phyloP scores from a whole-genome alignment of 2,329 filamentous ascomycete species.

The Fusarium illudens region DNA sequence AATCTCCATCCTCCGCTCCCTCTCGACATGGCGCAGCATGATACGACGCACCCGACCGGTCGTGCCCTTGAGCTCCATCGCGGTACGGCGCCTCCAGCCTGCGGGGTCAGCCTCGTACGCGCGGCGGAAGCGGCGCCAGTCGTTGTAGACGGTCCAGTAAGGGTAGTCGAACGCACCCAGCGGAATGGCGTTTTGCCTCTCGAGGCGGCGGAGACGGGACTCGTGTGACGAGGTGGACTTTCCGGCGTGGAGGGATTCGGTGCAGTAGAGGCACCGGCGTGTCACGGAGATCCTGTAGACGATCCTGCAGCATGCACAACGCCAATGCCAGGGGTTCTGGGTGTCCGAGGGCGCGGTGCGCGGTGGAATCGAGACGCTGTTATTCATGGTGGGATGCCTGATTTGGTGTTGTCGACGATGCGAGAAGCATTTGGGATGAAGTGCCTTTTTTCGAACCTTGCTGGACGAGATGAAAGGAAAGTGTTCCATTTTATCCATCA shows the following conservation, averaged over 20 bases:
- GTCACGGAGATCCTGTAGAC: slow-evolving; percentile 35
- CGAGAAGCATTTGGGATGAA: neutral
- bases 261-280: slow-evolving; percentile 20
- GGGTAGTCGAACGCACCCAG: slow-evolving; percentile 45
- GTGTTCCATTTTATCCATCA: no score
- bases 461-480: no score
- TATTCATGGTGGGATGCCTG: neutral
- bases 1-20: neutral
- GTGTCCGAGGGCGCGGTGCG: neutral
- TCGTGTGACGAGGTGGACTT: neutral
- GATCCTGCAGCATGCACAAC: slow-evolving; percentile 44
- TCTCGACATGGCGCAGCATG: neutral
- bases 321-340: slow-evolving; percentile 45
- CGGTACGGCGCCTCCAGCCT: slow-evolving; percentile 7
- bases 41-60: neutral
- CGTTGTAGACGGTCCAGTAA: slow-evolving; percentile 42
- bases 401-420: neutral
- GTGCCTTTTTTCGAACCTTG: no score
- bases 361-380: neutral
- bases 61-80: neutral
- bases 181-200: neutral
- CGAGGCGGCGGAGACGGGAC: neutral
- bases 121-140: slow-evolving; percentile 41
- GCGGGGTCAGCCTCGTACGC: neutral
- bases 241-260: neutral